A percentile compares a stretch with the other conserved stretches of the same genome.
Evolutionary conservation across 31 red algal genomes (phyloP).

Genomic region (Bonnemaisonia californica): DNA sequence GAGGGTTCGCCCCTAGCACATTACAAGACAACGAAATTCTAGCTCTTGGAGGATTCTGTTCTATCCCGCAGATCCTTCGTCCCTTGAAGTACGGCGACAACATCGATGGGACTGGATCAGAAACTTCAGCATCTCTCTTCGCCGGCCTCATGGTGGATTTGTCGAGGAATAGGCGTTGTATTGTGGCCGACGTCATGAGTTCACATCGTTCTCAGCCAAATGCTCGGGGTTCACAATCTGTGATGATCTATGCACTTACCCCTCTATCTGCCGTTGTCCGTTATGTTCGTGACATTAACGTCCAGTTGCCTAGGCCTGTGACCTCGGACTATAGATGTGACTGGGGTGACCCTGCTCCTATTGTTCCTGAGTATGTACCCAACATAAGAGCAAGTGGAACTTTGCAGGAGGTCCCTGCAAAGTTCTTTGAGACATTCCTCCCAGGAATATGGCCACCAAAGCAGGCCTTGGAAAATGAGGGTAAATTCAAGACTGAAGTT

Average conservation of each 20-base stretch:
- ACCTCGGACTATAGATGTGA: background rate
- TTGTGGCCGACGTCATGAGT: background rate
- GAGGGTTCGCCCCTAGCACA: background rate
- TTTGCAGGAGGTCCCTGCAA: background rate
- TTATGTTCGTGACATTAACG: background rate
- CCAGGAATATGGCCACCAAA: background rate
- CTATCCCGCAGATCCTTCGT: background rate
- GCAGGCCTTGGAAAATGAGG: background rate
- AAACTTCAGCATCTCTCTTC: background rate
- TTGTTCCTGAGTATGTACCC: no score
- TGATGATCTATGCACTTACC: background rate
- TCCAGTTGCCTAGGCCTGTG: background rate
- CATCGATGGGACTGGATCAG: background rate
- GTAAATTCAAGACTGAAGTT: no score
- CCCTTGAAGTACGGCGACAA: background rate
- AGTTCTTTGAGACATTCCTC: background rate
- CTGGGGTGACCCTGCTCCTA: no score
- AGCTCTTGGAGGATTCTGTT: background rate
- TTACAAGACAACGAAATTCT: background rate
- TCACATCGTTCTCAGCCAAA: background rate
- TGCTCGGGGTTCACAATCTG: background rate
- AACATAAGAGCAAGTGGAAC: background rate
- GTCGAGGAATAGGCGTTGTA: background rate
- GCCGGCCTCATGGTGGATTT: background rate
- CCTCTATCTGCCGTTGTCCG: background rate